Conservation (phyloP, 2,329 filamentous ascomycete genomes). For the Sodiomyces alkalinus region DNA sequence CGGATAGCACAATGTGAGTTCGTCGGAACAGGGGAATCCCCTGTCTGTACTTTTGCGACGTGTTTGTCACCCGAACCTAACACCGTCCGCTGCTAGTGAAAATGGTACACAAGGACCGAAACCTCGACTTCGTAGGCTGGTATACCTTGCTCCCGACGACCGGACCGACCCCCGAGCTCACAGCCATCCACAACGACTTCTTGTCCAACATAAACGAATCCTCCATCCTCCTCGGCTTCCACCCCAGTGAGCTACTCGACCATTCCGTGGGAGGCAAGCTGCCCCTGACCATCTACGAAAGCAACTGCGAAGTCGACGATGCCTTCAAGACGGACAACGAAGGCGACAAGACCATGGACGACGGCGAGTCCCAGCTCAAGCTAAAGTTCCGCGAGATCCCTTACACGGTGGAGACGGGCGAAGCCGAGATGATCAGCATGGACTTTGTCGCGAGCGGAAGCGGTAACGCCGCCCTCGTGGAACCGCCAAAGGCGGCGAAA, state of each 20-base stretch:
- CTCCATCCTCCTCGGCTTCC: constrained; percentile 76
- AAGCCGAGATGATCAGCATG: constrained; percentile 95
- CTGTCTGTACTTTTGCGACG: constrained; percentile 1
- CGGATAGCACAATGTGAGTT: constrained; percentile 74
- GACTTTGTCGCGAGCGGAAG: constrained; percentile 81
- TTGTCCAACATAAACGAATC: constrained; percentile 67
- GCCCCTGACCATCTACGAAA: constrained; percentile 84
- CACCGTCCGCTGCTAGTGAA: constrained; percentile 44
- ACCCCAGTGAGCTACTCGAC: constrained; percentile 44
- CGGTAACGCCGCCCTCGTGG: constrained; percentile 57
- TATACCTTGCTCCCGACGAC: constrained; percentile 62
- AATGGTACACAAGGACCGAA: constrained; percentile 71
- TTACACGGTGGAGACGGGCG: constrained; percentile 82
- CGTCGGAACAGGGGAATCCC: constrained; percentile 2
- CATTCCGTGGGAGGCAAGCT: constrained; percentile 60
- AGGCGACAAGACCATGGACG: constrained; percentile 54
- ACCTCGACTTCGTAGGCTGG: constrained; percentile 82
- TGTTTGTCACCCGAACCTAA: no score
- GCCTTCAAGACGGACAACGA: constrained; percentile 25
- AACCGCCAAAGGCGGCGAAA: constrained; percentile 26
- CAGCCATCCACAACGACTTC: constrained; percentile 67
- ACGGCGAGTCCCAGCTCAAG: constrained; percentile 37
- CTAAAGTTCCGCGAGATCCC: constrained; percentile 71
- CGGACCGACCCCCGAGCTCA: constrained; percentile 53
- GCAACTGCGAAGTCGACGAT: constrained; percentile 58